Evolutionary conservation across 306 rosid species (phyloP), one percentile per base, ranked within the genome.

Genomic region (Chamaecrista fasciculata): DNA sequence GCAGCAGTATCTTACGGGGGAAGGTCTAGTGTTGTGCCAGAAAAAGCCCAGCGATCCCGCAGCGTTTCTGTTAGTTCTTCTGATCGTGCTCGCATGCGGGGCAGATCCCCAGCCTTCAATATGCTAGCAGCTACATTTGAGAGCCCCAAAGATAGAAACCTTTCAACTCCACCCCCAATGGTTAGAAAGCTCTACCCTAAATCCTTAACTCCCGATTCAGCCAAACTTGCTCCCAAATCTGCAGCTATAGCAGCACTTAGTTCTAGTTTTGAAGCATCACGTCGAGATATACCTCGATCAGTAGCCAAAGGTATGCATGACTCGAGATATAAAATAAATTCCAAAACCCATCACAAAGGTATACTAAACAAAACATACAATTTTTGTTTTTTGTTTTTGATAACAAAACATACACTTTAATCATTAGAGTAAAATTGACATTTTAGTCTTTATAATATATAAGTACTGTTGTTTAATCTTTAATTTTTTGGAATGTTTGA

Each of bases 21-120:
- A 66, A 85, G 98, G 80, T 90, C 97, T 14, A 71, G 91, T 42
- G 76, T 89, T 39, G 82, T 70, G 65, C 97, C 98, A 10, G 97
- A 91, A 18, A 87, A 91, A 71, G 78, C 96, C 37, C 97, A 87
- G 83, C 96, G 97, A 53, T 89, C 97, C 16, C 90, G 99, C 67
- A 95, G 99, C 78, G 85, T 95, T 87, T 95, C 96, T 39, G n/a
- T 91, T 86, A 43, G 89, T 95, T 68, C 90, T n/a, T n/a, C 99
- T 29, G 99, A 95, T 42, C 96, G 95, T 64, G 91, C 79, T 34
- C 97, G 99, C 67, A 97, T 84, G 62, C 81, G 99, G 80, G 99
- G 99, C 16, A 87, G 99, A 74, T 95, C 99, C 78, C 99, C 99
- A 42, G 97, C 99, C 77, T 95, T 95, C 73, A 95, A 86, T 75